Percentiles rank a stretch among this genome's conserved stretches.
These are phyloP conservation scores for Aspergillus costaricaensis DNA, from an alignment of 2,329 filamentous ascomycete genomes.

Conservation along the genomic window DNA sequence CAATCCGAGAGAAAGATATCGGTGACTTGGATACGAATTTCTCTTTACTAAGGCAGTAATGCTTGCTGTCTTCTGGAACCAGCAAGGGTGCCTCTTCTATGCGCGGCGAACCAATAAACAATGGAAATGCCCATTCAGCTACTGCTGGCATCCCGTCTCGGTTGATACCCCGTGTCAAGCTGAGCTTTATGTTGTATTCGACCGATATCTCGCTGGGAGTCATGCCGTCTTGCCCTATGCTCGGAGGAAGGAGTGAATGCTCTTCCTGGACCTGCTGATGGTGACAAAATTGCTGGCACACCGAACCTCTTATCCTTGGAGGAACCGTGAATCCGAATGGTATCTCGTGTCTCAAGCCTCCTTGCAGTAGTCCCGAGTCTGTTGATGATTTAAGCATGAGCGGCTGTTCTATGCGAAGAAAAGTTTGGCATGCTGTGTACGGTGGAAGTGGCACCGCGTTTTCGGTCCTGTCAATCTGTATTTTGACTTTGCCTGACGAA, in stretches of 20 bases:
- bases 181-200: slow-evolving; percentile 12
- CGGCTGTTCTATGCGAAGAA: slow-evolving; percentile 20
- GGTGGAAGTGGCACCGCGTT: slow-evolving; percentile 18
- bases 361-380: neutral
- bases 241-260: slow-evolving; percentile 21
- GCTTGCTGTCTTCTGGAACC: slow-evolving; percentile 4
- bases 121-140: slow-evolving; percentile 11
- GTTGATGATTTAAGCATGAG: neutral
- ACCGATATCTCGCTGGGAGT: slow-evolving; percentile 8
- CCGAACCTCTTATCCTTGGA: slow-evolving; percentile 16
- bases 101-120: slow-evolving; percentile 14
- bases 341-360: slow-evolving; percentile 4
- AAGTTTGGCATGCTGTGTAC: slow-evolving; percentile 7
- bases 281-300: slow-evolving; percentile 16
- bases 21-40: slow-evolving; percentile 9
- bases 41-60: slow-evolving; percentile 9
- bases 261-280: slow-evolving; percentile 19
- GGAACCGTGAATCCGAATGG: slow-evolving; percentile 22
- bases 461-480: slow-evolving; percentile 17
- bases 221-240: slow-evolving; percentile 16
- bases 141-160: slow-evolving; percentile 1
- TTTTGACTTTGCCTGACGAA: slow-evolving; percentile 13
- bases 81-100: slow-evolving; percentile 16
- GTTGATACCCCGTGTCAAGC: neutral
- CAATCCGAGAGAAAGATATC: neutral